A percentile compares a stretch with the other conserved stretches of the same genome.
Evolutionary conservation across 805 yeast species (phyloP).

Genomic region (Yamadazyma paraphyllophila): DNA sequence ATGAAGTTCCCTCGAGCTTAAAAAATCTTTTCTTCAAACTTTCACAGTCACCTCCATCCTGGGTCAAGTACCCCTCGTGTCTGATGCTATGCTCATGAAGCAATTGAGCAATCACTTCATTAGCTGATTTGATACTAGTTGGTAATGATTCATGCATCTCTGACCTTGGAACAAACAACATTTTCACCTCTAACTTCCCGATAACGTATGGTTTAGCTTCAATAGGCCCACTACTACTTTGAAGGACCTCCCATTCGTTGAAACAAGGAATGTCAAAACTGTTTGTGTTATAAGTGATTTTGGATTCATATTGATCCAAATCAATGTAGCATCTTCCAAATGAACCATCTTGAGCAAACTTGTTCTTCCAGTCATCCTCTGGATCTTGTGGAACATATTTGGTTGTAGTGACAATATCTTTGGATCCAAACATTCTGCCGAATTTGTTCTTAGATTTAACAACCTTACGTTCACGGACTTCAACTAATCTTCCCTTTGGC

Average conservation of each 20-base stretch:
- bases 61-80: conserved; percentile 73
- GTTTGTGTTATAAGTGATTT: conserved; percentile 51
- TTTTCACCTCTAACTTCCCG: conserved; percentile 64
- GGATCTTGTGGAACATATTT: conserved; percentile 51
- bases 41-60: conserved; percentile 88
- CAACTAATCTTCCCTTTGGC: conserved; percentile 50
- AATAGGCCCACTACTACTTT: conserved; percentile 21
- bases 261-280: conserved; percentile 59
- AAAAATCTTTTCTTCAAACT: conserved; percentile 73
- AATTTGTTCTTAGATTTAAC: conserved; percentile 44
- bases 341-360: conserved; percentile 83
- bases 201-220: conserved; percentile 53
- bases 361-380: conserved; percentile 58
- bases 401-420: conserved; percentile 47
- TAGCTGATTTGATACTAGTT: conserved; percentile 55
- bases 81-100: conserved; percentile 21
- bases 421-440: conserved; percentile 48
- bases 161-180: conserved; percentile 67
- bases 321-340: conserved; percentile 76
- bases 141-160: conserved; percentile 65
- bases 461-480: conserved; percentile 57
- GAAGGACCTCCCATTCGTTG: conserved; percentile 73
- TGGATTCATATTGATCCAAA: conserved; percentile 55
- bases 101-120: conserved; percentile 33
- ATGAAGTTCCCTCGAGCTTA: conserved; percentile 65